phyloP scores from a whole-genome alignment of 352 stramenopile species.

The Blastocystis sp. region DNA sequence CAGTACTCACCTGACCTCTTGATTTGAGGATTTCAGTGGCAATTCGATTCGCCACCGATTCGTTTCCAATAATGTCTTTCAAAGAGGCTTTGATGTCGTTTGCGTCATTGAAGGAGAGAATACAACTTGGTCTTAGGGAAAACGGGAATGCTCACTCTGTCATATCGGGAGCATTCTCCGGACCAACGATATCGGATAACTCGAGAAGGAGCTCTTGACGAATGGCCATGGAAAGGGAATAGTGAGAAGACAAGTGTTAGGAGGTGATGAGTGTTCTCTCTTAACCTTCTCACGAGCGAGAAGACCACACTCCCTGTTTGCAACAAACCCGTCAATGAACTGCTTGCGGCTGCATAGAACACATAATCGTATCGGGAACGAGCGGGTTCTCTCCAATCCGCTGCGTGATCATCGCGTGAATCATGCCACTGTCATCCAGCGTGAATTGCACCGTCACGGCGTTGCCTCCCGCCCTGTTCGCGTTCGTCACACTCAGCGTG shows the following conservation, averaged over 20 bases:
- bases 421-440: no score
- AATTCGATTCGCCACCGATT: constrained; percentile 52
- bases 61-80: constrained; percentile 66
- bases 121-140: constrained; percentile 11
- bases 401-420: no score
- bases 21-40: constrained; percentile 65
- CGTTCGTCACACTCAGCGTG: no score
- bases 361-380: no score
- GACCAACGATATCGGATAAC: constrained; percentile 61
- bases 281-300: no score
- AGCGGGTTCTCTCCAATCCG: no score
- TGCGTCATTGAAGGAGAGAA: constrained; percentile 61
- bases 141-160: constrained; percentile 38
- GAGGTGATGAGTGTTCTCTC: no score
- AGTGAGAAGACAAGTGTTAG: no score
- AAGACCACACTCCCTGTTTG: no score
- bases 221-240: constrained; percentile 14
- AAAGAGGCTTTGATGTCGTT: constrained; percentile 42
- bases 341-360: not conserved
- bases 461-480: no score
- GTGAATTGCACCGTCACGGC: no score
- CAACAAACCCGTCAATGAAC: not conserved
- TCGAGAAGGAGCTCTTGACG: constrained; percentile 53
- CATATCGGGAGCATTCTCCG: constrained; percentile 57
- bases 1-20: constrained; percentile 7